Percentiles rank a stretch among this genome's conserved stretches.
phyloP scores from a whole-genome alignment of 192 early-diverging fungal genomes.

The Coemansia sp. region DNA sequence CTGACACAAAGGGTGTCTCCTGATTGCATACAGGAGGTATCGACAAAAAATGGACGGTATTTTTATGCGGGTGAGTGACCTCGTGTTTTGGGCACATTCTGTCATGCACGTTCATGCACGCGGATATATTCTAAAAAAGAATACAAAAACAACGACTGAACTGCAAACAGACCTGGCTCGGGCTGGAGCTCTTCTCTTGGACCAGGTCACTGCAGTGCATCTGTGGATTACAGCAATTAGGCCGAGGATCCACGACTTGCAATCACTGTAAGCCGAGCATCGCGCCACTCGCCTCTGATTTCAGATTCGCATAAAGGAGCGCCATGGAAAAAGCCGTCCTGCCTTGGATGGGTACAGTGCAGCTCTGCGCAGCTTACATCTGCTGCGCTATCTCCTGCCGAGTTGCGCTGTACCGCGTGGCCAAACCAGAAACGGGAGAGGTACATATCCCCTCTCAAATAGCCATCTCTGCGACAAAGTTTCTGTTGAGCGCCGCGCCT shows the following conservation, averaged over 20 bases:
- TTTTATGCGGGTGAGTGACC: background rate
- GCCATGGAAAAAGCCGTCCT: background rate
- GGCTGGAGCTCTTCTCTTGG: background rate
- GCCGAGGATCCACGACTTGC: no score
- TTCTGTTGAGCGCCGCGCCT: background rate
- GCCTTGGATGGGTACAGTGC: background rate
- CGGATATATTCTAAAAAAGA: constrained; percentile 1
- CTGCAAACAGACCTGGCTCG: background rate
- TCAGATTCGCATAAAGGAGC: background rate
- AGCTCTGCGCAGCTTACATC: background rate
- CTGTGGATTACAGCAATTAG: background rate
- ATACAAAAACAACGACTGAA: background rate
- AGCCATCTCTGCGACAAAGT: background rate
- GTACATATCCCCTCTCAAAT: background rate
- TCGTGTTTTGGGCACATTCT: background rate
- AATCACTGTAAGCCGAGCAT: background rate
- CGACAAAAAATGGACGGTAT: background rate
- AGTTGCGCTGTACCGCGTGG: background rate
- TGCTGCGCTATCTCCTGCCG: background rate
- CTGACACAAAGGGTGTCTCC: no score
- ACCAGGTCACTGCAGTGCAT: background rate
- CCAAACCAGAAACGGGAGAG: background rate
- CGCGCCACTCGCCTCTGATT: background rate
- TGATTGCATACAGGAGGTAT: no score
- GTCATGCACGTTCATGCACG: constrained; percentile 1